Evolutionary conservation across 768 basidiomycete species (phyloP).

Genomic region (Podaxis mareebaensis): DNA sequence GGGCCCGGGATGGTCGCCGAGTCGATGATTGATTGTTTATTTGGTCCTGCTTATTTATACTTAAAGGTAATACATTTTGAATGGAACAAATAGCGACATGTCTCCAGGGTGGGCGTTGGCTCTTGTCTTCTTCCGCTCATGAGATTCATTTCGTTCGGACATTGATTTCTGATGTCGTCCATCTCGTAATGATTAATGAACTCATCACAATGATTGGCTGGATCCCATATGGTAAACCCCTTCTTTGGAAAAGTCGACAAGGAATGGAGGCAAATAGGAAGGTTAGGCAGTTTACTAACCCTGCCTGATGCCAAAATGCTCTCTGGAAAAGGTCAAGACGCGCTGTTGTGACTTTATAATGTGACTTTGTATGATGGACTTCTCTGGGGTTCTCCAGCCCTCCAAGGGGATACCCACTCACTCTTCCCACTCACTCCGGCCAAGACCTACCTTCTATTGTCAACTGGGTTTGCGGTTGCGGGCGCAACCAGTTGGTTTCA

Average conservation of each 20-base stretch:
- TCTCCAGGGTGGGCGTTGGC: not conserved
- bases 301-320: not conserved
- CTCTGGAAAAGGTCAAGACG: conserved; percentile 8
- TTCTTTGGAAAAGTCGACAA: conserved; percentile 1
- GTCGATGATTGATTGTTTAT: too few species aligned
- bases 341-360: conserved; percentile 6
- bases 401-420: not conserved
- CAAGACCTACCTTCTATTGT: not conserved
- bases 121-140: not conserved
- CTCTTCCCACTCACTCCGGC: conserved; percentile 5
- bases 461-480: not conserved
- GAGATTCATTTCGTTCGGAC: not conserved
- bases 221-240: not conserved
- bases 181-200: not conserved
- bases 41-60: too few species aligned
- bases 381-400: not conserved
- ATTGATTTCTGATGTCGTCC: not conserved
- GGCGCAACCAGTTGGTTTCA: not conserved
- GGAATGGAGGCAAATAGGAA: not conserved
- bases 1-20: too few species aligned
- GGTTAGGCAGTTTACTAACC: not conserved
- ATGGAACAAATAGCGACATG: not conserved
- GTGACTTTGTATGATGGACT: conserved; percentile 1
- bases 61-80: not conserved
- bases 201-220: not conserved